Base-by-base conservation (phyloP, 1,284 basidiomycete species). In the Boletus sp. region DNA sequence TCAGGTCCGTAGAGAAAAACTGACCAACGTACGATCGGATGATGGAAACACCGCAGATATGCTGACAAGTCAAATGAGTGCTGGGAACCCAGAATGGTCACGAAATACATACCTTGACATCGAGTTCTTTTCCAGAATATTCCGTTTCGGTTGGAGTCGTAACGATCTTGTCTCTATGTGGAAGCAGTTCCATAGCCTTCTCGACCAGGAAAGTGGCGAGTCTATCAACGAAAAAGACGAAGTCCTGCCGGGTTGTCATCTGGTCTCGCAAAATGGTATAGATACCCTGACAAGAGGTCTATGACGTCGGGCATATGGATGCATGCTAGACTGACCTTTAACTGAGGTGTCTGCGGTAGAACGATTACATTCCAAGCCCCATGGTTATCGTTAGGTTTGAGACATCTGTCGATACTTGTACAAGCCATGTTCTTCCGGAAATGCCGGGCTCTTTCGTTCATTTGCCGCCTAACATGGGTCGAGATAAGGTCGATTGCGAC, bases 401-500 rank as follows among this genome's bases (percentile, higher is more conserved):
- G 55, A 23, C 64, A 68, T 26, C 61, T 49, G 62, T 65, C 23
- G 57, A 72, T 44, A 63, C 58, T 47, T 66, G 69, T 35, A 72
- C 72, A 48, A 19, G 82, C 84, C 59, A 94, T 78, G 57, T 82
- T 78, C 53, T 80, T 76, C n/a, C 92, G 74, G 63, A 95, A 85
- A 39, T 78, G 75, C 23, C 82, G 78, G 2, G 84, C 78, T 4
- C 93, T 81, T 44, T 90, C 84, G 45, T 84, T 80, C 20, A 98
- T 77, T 66, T 97, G 87, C 38, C 85, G 80, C 42, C 85, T 81
- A 53, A 98, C 83, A 64, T 98, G 95, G 2, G 91, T 93, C 19
- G 88, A 84, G 48, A 99, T 93, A 17, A 99, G 76, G 46, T 96
- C 93, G 51, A 97, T 94, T 4, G 95, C 94, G n/a, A 90, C 85